Evolutionary conservation across 495 filamentous ascomycete species (phyloP), one percentile per base, ranked within the genome.

Genomic region (Penicillium longicatenatum): DNA sequence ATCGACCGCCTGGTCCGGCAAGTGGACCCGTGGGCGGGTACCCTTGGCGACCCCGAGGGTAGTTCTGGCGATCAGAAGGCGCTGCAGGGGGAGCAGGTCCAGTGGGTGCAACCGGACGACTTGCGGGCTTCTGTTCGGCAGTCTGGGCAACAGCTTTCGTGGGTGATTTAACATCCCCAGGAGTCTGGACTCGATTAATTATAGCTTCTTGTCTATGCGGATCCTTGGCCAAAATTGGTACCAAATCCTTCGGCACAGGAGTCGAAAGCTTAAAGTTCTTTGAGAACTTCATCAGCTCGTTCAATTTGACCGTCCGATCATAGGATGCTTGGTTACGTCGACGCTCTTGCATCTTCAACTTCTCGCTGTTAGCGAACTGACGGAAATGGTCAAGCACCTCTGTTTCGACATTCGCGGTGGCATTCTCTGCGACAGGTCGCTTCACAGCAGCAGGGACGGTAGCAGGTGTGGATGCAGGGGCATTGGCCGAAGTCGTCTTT

Each of bases 181-280:
- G 84, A 58, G 78, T 78, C 54, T 88, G 82, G 3, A 90, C 91
- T 65, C 91, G 93, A 68, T 92, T 87, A 58, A 97, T 86, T 60
- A 99, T 98, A 68, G 89, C 84, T 60, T 91, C 84, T 74, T 99
- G 94, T 75, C 97, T 98, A 44, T 76, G 79, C 20, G 89, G 90
- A 68, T 99, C 94, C 69, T 98, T 99, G 20, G 94, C 93, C 43
- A 99, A 86, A 59, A 99, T 99, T 3, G 90, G 86, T 21, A 99
- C 90, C 46, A 99, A 73, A 72, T 99, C 94, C 58, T 84, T 85
- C 7, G 94, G 94, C 9, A 99, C 92, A 10, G 91, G 91, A 2
- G 92, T 96, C 11, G 86, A 83, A 2, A 99, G 83, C 72, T 97
- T 97, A 79, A 99, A 99, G 71, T 81, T 94, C 64, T 88, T 78